A percentile compares a stretch with the other conserved stretches of the same genome.
phyloP scores from a whole-genome alignment of 2,329 filamentous ascomycete species.

The Gliomastix tumulicola region DNA sequence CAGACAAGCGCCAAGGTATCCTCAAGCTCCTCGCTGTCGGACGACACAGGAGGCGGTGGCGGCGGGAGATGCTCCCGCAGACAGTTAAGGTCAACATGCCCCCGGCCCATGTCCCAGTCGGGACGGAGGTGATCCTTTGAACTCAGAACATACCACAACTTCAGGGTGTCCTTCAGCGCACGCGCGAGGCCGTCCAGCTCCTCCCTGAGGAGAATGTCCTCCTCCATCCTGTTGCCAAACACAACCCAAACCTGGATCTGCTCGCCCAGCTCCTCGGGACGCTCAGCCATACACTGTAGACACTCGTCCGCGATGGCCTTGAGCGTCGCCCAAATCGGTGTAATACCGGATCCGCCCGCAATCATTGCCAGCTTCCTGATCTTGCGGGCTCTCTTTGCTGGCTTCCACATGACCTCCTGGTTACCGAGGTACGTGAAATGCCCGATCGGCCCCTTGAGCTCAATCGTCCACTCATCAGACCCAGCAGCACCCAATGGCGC shows the following conservation, averaged over 20 bases:
- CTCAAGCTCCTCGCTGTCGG: not conserved
- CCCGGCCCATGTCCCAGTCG: not conserved
- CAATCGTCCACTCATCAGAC: not conserved
- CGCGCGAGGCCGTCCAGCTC: not conserved
- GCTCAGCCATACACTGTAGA: not conserved
- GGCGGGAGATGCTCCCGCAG: not conserved
- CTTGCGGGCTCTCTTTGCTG: not conserved
- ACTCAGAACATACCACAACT: not conserved
- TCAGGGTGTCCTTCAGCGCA: not conserved
- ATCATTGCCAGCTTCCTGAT: not conserved
- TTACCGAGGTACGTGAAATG: not conserved
- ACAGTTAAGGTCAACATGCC: not conserved
- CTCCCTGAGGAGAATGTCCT: not conserved
- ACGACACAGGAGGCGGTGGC: not conserved
- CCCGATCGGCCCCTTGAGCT: not conserved
- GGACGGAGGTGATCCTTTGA: no score
- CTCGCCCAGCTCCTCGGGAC: not conserved
- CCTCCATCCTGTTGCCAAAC: not conserved
- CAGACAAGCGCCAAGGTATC: conserved; percentile 1
- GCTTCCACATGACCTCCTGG: not conserved
- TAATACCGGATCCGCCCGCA: not conserved
- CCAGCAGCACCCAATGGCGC: not conserved
- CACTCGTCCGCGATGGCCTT: not conserved
- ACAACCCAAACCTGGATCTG: not conserved
- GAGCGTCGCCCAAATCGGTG: not conserved